Evolutionary conservation across 2,329 filamentous ascomycete genomes (phyloP).

Genomic region (Metarhizium anisopliae): DNA sequence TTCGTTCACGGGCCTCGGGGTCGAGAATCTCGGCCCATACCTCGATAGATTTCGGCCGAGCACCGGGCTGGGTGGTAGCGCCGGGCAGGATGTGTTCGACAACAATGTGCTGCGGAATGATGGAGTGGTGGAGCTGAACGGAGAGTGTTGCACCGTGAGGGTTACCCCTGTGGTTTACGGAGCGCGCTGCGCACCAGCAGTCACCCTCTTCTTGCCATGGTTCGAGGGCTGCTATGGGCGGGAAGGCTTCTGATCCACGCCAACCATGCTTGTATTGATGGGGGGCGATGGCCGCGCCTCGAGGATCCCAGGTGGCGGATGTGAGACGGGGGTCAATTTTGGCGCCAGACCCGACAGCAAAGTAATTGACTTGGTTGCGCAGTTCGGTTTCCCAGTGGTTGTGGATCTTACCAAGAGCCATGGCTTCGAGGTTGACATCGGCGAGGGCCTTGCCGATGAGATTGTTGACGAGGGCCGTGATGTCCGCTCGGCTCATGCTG

Average conservation of each 20-base stretch:
- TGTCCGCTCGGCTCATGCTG: slow-evolving; percentile 31
- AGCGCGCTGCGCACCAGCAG: slow-evolving; percentile 68
- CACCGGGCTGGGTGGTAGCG: slow-evolving; percentile 50
- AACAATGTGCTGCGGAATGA: slow-evolving; percentile 61
- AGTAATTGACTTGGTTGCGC: slow-evolving; percentile 61
- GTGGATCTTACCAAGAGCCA: slow-evolving; percentile 37
- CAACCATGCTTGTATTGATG: slow-evolving; percentile 12
- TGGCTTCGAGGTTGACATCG: slow-evolving; percentile 36
- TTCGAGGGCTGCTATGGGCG: slow-evolving; percentile 47
- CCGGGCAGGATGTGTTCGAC: slow-evolving; percentile 61
- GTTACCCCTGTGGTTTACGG: slow-evolving; percentile 27
- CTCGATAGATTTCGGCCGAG: slow-evolving; percentile 61
- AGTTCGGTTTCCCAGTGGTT: slow-evolving; percentile 34
- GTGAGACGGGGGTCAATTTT: slow-evolving; percentile 49
- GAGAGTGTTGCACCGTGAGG: slow-evolving; percentile 55
- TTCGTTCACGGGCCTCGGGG: slow-evolving; percentile 26
- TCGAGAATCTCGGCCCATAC: slow-evolving; percentile 55
- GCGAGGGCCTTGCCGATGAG: slow-evolving; percentile 34
- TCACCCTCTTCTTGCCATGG: slow-evolving; percentile 74
- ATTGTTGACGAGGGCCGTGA: slow-evolving; percentile 30
- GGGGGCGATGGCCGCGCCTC: slow-evolving; percentile 8
- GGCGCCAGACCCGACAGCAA: slow-evolving; percentile 58
- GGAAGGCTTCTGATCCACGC: slow-evolving; percentile 11
- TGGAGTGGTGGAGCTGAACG: slow-evolving; percentile 46
- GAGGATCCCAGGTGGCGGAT: slow-evolving; percentile 45